Evolutionary conservation across 2,329 filamentous ascomycete species (phyloP), one percentile per base, ranked within the genome.

Genomic region (Sarocladium strictum): DNA sequence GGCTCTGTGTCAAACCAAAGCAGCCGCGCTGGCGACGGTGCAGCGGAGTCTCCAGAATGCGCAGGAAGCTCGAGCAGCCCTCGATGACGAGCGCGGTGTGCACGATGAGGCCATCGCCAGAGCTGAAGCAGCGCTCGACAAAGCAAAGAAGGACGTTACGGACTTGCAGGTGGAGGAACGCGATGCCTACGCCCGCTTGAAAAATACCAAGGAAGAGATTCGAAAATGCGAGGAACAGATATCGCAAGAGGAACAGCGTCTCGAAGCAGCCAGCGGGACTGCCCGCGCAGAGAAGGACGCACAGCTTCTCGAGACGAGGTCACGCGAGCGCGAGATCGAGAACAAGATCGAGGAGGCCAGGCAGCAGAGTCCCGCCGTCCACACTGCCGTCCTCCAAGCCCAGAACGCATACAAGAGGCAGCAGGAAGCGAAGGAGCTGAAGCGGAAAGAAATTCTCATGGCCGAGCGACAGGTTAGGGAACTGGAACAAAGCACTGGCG

Each of bases 231-330:
- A 80, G 56, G 61, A 58, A 2, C 76, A 77, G 47, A 82, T 85
- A 51, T 63, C 65, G 2, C 73, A 76, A 3, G 85, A 89, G 64
- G 74, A 80, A 60, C 67, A 72, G 49, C 83, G 85, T 3, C 76
- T 96, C 7, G 77, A 81, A 41, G 79, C 84, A 43, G 79, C 83
- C 2, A 86, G 87, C 61, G 89, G 90, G 35, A 87, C 87, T 24
- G 81, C 81, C 23, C 83, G 88, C 63, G 75, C 80, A 9, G 74
- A 78, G 58, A 89, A 84, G 62, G 72, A 81, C 17, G 83, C 83
- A 12, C 80, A 84, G 61, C 64, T 76, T 23, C 58, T 61, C 3
- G 60, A 66, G 21, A 64, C 68, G 19, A 61, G 19, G 58, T 65
- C 7, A 58, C 64, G 15, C 15, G 58, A 60, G 1, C 59, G 67